Evolutionary conservation across 768 basidiomycete genomes (phyloP).

Genomic region (Glaciozyma martinii): DNA sequence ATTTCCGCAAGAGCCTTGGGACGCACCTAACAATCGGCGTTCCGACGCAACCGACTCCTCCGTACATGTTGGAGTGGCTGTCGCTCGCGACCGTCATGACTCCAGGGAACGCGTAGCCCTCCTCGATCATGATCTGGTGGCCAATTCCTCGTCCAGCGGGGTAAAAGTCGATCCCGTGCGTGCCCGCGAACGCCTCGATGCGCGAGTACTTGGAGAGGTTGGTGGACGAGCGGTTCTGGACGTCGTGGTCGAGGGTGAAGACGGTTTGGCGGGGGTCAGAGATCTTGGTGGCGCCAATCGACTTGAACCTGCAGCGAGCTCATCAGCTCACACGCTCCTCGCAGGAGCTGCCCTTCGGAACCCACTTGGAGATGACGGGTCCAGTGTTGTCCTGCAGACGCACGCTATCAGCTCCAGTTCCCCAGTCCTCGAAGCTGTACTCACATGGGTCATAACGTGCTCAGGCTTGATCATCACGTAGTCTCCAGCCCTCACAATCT

Average conservation of each 20-base stretch:
- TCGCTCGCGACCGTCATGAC: constrained; percentile 66
- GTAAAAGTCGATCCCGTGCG: constrained; percentile 83
- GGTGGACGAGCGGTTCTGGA: constrained; percentile 82
- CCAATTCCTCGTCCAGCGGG: constrained; percentile 97
- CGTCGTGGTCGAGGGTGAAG: constrained; percentile 96
- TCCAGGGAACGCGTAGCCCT: constrained; percentile 94
- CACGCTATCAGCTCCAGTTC: background rate
- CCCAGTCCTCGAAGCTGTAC: constrained; percentile 1
- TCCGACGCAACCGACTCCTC: constrained; percentile 91
- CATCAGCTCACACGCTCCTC: background rate
- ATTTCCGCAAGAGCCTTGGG: constrained; percentile 8
- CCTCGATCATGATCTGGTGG: constrained; percentile 93
- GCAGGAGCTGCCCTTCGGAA: constrained; percentile 23
- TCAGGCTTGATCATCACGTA: constrained; percentile 99
- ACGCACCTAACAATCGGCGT: constrained; percentile 85
- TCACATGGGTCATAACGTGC: constrained; percentile 85
- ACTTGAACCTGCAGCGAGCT: constrained; percentile 63
- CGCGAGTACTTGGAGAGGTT: constrained; percentile 85
- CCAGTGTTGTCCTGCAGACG: constrained; percentile 72
- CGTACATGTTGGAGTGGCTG: constrained; percentile 74
- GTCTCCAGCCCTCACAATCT: constrained; percentile 82
- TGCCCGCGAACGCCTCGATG: constrained; percentile 82
- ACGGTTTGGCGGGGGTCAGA: constrained; percentile 75
- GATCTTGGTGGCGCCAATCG: constrained; percentile 80
- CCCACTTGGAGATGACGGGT: constrained; percentile 92